Base-by-base conservation (phyloP, 345 rosid genomes). In the Brassica carinata region DNA sequence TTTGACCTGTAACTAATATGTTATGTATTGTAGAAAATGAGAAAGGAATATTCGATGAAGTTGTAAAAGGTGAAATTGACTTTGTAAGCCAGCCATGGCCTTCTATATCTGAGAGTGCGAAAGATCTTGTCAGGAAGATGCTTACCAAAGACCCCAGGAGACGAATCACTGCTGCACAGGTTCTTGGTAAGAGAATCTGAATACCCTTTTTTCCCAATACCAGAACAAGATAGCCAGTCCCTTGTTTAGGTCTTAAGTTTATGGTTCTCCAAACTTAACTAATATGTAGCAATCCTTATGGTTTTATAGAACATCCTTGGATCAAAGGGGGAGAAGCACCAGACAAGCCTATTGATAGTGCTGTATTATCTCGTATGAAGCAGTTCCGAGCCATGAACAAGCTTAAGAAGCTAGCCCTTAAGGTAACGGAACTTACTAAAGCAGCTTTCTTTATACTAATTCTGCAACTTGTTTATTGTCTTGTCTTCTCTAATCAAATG, bases 331-430 rank as follows among this genome's bases (percentile, higher is more conserved):
- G 93, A 69, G 94, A 90, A 74, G 97, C 99, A 78, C 89, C 95
- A 0, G 98, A 95, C 83, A 93, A 88, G 82, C 96, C 96, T 15
- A 89, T 95, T 64, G 93, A 87, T 75, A 88, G 85, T 64, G 99
- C 98, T 38, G 98, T 93, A 65, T 93, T 95, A 19, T 87, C 96
- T 13, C 90, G 98, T 84, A 85, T 95, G 99, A 95, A 93, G 87
- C 98, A 95, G 85, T 93, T 95, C 87, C 88, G 96, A 77, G 97
- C 95, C 43, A 92, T 94, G 98, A 94, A 91, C 88, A 88, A 94
- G 79, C 89, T 94, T 79, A 93, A 93, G 84, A 88, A 90, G 86
- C 91, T 95, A 64, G 99, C 98, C 15, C 79, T 95, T 79, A 93
- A 95, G 98, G 98, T 95, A 82, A 9, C 1, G 1, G 26, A 23